Percentiles rank a stretch among this genome's conserved stretches.
Evolutionary conservation across 805 yeast species (phyloP).

Genomic region (Metschnikowia gelsemii): DNA sequence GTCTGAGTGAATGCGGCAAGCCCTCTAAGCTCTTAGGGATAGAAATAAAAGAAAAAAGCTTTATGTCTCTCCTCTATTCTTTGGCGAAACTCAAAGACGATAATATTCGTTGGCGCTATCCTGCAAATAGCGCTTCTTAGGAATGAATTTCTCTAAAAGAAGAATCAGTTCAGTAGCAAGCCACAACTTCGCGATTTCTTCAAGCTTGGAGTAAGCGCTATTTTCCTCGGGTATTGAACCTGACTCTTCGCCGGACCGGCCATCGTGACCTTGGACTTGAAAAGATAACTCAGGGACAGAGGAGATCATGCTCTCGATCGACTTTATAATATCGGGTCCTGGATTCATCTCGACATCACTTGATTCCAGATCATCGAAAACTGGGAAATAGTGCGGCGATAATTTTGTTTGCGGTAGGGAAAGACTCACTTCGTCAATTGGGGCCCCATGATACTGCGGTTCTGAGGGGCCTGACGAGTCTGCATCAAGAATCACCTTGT

Average conservation of each 20-base stretch:
- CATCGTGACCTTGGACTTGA: neutral
- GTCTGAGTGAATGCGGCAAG: neutral
- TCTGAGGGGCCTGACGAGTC: constrained; percentile 9
- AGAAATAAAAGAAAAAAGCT: neutral
- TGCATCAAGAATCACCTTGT: constrained; percentile 56
- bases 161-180: constrained; percentile 58
- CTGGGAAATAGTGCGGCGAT: neutral
- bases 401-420: constrained; percentile 5
- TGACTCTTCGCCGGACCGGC: neutral
- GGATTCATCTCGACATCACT: constrained; percentile 8
- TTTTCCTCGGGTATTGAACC: constrained; percentile 10
- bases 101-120: constrained; percentile 18
- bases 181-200: constrained; percentile 60
- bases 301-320: constrained; percentile 12
- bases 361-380: constrained; percentile 18
- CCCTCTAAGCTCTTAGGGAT: neutral
- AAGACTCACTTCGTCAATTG: constrained; percentile 7
- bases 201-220: constrained; percentile 43
- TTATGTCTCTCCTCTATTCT: neutral
- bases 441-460: constrained; percentile 12
- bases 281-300: constrained; percentile 4
- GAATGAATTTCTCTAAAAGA: constrained; percentile 27
- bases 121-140: constrained; percentile 26
- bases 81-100: constrained; percentile 4
- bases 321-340: constrained; percentile 7